Evolutionary conservation across 352 stramenopile genomes (phyloP), one percentile per base, ranked within the genome.

Genomic region (Nothophytophthora sp.): DNA sequence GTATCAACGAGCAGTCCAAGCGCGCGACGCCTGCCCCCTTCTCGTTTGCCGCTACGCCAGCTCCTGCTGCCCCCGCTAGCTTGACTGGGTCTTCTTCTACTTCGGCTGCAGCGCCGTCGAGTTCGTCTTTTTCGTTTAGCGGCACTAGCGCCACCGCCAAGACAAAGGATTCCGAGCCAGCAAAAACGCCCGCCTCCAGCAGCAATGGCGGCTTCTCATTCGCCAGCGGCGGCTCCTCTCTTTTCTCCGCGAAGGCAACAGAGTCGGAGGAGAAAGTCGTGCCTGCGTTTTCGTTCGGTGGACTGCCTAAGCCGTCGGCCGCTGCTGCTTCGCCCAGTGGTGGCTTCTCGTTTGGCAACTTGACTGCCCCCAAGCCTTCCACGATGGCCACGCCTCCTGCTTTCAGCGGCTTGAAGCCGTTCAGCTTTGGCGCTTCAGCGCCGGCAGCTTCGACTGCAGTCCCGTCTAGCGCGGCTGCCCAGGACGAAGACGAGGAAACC

Each of bases 401-500:
- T n/a, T 45, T 65, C 12, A 50, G 45, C 34, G 39, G 40, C 23
- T 40, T 57, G 12, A 72, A 72, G 58, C 59, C 63, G 3, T 71
- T 77, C 16, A 78, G 57, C 29, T 81, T 78, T 6, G 65, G 58
- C 34, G 29, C 50, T 25, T 53, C 50, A 5, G 37, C 55, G n/a
- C 28, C 54, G 6, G 42, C 37, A 23, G 23, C 43, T 33, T 41
- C 67, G 7, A 43, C 55, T 33, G 43, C 64, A 25, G 50, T 64
- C 1, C 51, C 60, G 25, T 46, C 55, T 2, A 45, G 7, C 30
- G 36, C 48, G 16, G 35, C 52, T 22, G 40, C 42, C 4, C 60
- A 64, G 2, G 79, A 90, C 18, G 81, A 92, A 38, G 79, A 92
- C 19, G 81, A 95, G 8, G 85, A 93, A 49, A 90, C 75, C 35